phyloP scores from a whole-genome alignment of 2,329 filamentous ascomycete genomes.

The Dissoconium aciculare region DNA sequence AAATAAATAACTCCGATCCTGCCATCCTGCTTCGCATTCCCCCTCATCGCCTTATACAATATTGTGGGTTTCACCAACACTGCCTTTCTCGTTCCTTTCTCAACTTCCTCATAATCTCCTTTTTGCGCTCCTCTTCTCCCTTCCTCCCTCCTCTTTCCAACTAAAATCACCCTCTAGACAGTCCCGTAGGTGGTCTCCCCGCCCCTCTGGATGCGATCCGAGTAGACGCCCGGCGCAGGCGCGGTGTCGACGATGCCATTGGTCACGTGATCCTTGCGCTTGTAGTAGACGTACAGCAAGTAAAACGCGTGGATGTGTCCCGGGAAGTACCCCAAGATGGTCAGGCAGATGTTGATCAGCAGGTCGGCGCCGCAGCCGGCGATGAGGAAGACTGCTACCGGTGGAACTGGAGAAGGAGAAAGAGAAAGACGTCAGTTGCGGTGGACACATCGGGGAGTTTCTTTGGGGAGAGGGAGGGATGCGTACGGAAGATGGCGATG shows the following conservation, averaged over 20 bases:
- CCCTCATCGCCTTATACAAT: too few species aligned
- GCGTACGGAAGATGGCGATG: slow-evolving; percentile 32
- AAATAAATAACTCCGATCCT: too few species aligned
- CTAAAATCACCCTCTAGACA: too few species aligned
- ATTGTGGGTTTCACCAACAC: too few species aligned
- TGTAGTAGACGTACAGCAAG: slow-evolving; percentile 68
- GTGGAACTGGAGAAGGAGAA: slow-evolving; percentile 35
- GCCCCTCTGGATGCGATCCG: slow-evolving; percentile 57
- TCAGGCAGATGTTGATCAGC: slow-evolving; percentile 25
- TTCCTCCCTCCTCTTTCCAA: too few species aligned
- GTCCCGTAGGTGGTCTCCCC: too few species aligned
- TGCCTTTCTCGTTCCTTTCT: too few species aligned
- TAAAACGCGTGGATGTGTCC: slow-evolving; percentile 66
- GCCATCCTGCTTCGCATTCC: too few species aligned
- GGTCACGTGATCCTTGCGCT: slow-evolving; percentile 49
- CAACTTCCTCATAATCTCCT: too few species aligned
- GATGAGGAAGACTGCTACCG: slow-evolving; percentile 34
- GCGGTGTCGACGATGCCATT: slow-evolving; percentile 40
- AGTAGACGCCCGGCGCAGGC: slow-evolving; percentile 56
- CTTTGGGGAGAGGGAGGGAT: not conserved
- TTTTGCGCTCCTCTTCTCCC: too few species aligned
- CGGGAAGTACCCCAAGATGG: slow-evolving; percentile 46
- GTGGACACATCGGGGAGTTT: too few species aligned
- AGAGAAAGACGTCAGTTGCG: too few species aligned
- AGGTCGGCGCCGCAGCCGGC: slow-evolving; percentile 37